These are phyloP conservation scores for Trichoderma breve DNA, from an alignment of 2,329 filamentous ascomycete genomes.

Conservation along the genomic window DNA sequence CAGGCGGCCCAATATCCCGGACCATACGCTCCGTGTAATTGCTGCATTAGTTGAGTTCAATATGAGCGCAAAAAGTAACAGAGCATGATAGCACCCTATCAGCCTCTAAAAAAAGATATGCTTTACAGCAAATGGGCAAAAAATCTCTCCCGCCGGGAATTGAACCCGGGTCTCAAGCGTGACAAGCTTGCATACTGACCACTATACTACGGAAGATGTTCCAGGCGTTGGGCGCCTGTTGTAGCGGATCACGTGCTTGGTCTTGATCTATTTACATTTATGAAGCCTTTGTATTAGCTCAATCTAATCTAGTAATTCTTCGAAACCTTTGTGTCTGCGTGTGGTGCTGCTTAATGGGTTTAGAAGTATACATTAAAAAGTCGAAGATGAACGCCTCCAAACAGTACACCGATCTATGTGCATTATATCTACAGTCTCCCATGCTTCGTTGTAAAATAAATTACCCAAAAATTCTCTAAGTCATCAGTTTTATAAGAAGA, in stretches of 20 bases:
- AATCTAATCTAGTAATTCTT: no score
- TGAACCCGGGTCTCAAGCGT: conserved; percentile 28
- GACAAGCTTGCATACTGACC: conserved; percentile 28
- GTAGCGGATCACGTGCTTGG: conserved; percentile 19
- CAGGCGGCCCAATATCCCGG: neutral
- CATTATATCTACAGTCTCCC: no score
- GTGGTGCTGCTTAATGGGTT: no score
- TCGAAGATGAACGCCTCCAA: no score
- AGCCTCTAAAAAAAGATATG: neutral
- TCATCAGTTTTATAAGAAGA: no score
- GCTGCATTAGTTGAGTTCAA: neutral
- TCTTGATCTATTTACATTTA: neutral
- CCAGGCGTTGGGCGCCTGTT: conserved; percentile 19
- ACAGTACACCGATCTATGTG: no score
- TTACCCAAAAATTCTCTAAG: neutral
- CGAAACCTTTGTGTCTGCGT: no score
- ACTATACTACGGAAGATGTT: conserved; percentile 27
- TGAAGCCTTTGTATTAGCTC: no score
- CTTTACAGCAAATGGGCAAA: neutral
- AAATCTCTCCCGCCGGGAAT: conserved; percentile 27
- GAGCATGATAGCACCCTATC: neutral
- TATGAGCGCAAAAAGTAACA: neutral
- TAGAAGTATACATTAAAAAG: no score
- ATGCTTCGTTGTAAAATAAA: no score
- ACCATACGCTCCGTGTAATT: neutral